These are phyloP conservation scores for Clonostachys solani DNA, from an alignment of 2,329 filamentous ascomycete species.

Conservation along the genomic window DNA sequence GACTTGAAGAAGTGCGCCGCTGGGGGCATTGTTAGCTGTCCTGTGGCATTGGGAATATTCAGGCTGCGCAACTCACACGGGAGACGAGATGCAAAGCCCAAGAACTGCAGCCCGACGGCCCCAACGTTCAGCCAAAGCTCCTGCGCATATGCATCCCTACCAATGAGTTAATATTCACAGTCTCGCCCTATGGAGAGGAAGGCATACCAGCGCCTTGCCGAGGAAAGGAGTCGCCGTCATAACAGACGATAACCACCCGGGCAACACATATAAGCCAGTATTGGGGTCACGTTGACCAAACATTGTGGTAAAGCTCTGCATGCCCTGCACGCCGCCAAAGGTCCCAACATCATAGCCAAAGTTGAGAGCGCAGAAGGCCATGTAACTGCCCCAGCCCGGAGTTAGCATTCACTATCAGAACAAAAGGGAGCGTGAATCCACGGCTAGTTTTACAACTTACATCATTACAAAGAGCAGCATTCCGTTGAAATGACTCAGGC, in stretches of 20 bases:
- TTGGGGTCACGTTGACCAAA: background rate
- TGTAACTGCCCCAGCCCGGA: background rate
- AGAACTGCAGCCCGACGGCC: slow-evolving; percentile 16
- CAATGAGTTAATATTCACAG: background rate
- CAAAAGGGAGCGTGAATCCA: background rate
- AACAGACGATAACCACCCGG: slow-evolving; percentile 1
- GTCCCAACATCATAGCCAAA: slow-evolving; percentile 2
- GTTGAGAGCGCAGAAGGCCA: slow-evolving; percentile 2
- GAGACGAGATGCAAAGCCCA: slow-evolving; percentile 8
- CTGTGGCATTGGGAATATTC: background rate
- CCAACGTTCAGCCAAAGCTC: slow-evolving; percentile 14
- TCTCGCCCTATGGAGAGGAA: background rate
- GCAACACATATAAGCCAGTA: background rate
- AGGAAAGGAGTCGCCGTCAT: slow-evolving; percentile 2
- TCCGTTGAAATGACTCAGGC: slow-evolving; percentile 1
- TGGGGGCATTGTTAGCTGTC: background rate
- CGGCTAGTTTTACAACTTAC: background rate
- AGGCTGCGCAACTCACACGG: slow-evolving; percentile 7
- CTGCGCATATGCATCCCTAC: background rate
- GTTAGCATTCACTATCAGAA: background rate
- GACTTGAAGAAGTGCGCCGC: slow-evolving; percentile 19
- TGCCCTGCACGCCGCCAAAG: slow-evolving; percentile 1
- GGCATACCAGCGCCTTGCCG: background rate
- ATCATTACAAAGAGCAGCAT: slow-evolving; percentile 2
- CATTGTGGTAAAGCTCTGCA: background rate